Evolutionary conservation across 2,329 filamentous ascomycete genomes (phyloP), one percentile per base, ranked within the genome.

Genomic region (Immersiporthe knoxdaviesiana): DNA sequence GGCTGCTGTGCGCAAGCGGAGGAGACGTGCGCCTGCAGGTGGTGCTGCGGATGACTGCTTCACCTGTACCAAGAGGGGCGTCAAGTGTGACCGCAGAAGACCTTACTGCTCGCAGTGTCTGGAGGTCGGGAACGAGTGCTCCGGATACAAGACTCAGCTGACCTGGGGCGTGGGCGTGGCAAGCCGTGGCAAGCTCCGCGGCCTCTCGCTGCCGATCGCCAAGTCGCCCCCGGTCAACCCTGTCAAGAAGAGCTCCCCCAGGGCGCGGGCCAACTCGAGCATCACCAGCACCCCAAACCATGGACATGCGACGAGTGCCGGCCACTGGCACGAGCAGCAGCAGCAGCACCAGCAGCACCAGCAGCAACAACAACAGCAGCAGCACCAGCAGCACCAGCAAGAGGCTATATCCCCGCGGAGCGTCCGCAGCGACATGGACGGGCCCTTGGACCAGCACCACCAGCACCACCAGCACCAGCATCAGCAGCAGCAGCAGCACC

Each of bases 151-250:
- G 83, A 98, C 95, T 21, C 94, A 95, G 75, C 85, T 98, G 80
- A 98, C 95, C 61, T 98, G 95, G 95, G 94, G 94, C 56, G 93
- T 97, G 62, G 95, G 95, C 65, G 95, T 98, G 70, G 95, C 95
- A 68, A 97, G 94, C 81, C 90, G 95, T 76, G 95, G 95, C 77
- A 98, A 98, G 84, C 89, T 98, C 72, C 89, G 95, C 72, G 95
- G 95, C 52, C 85, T 97, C 74, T 94, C 94, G 68, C 84, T 97
- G 69, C 88, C 88, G 69, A 85, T 91, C 72, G 88, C 88, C 68
- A 89, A 89, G 77, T 81, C 86, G 12, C 84, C 86, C 30, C 86
- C 87, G 0, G 86, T 87, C 63, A 76, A 73, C 74, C 79, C 83
- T 58, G 81, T 78, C 65, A 88, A 87, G 79, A 85, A 85, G 77